phyloP scores from a whole-genome alignment of 495 filamentous ascomycete genomes.

The Daldinia grandis region DNA sequence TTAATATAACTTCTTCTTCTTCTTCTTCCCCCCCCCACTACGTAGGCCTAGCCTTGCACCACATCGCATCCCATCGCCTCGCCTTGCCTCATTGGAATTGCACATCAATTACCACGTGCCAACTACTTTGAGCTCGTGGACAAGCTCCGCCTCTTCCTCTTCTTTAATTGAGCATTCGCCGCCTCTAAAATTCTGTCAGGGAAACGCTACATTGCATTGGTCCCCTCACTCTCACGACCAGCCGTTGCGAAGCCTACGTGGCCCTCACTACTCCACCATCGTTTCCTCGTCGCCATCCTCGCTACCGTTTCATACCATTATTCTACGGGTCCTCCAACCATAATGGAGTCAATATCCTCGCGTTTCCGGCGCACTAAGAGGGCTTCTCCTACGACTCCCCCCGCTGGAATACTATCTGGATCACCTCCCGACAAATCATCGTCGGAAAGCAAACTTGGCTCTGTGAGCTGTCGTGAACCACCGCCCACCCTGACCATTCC shows the following conservation, averaged over 20 bases:
- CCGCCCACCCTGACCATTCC: conserved; percentile 39
- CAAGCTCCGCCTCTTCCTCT: conserved; percentile 8
- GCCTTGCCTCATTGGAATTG: conserved; percentile 6
- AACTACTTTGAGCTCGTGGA: conserved; percentile 18
- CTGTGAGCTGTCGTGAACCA: conserved; percentile 11
- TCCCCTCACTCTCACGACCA: not conserved
- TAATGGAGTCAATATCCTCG: conserved; percentile 41
- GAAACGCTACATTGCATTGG: not conserved
- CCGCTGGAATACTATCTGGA: conserved; percentile 4
- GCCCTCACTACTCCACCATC: not conserved
- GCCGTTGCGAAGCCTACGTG: conserved; percentile 4
- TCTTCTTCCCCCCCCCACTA: not conserved
- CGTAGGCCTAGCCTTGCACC: conserved; percentile 3
- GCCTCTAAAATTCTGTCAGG: not conserved
- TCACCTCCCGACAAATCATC: conserved; percentile 31
- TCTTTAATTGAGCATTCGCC: not conserved
- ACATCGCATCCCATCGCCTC: not conserved
- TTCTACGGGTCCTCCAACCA: not conserved
- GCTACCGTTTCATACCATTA: not conserved
- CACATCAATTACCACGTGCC: conserved; percentile 25
- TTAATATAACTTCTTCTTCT: not conserved
- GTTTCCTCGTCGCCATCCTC: not conserved
- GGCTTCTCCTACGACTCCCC: conserved; percentile 10
- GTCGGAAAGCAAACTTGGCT: conserved; percentile 15
- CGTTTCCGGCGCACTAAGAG: conserved; percentile 42